A percentile compares a stretch with the other conserved stretches of the same genome.
Conservation (phyloP, 108 stramenopile genomes). For the Stephanodiscus triporus region DNA sequence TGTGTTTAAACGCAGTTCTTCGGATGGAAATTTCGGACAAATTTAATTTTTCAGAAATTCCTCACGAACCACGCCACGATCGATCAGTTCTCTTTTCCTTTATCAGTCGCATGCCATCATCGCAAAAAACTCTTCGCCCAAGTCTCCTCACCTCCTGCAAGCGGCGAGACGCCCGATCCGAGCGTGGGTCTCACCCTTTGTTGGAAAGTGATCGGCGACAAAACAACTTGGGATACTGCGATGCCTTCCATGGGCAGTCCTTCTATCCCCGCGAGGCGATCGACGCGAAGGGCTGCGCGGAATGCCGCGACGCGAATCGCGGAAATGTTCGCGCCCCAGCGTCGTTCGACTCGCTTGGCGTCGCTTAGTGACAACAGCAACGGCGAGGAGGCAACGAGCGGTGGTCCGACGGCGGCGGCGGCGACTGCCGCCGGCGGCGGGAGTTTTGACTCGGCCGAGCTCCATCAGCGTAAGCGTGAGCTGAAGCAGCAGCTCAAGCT, state of each 20-base stretch:
- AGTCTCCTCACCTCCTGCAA: too few relatives aligned
- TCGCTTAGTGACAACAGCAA: neutral
- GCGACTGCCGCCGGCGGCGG: neutral
- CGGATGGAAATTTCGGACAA: too few relatives aligned
- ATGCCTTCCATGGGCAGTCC: neutral
- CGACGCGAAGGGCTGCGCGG: constrained; percentile 34
- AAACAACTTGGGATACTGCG: neutral
- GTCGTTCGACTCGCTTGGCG: constrained; percentile 15
- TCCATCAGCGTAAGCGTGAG: constrained; percentile 78
- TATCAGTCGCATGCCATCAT: too few relatives aligned
- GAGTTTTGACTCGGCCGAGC: constrained; percentile 57
- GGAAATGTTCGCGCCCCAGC: constrained; percentile 22
- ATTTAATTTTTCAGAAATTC: too few relatives aligned
- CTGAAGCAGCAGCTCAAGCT: constrained; percentile 88
- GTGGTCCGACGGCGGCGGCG: neutral
- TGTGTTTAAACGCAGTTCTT: too few relatives aligned
- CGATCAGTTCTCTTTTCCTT: too few relatives aligned
- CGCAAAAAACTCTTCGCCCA: too few relatives aligned
- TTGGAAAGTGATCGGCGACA: too few relatives aligned
- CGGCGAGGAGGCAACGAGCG: neutral
- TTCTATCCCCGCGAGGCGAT: constrained; percentile 16
- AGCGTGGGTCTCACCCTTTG: neutral
- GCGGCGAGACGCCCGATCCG: too few relatives aligned
- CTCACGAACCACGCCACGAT: too few relatives aligned
- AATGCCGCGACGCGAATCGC: constrained; percentile 29